Evolutionary conservation across 306 rosid species (phyloP).

Genomic region (Citrullus colocynthis): DNA sequence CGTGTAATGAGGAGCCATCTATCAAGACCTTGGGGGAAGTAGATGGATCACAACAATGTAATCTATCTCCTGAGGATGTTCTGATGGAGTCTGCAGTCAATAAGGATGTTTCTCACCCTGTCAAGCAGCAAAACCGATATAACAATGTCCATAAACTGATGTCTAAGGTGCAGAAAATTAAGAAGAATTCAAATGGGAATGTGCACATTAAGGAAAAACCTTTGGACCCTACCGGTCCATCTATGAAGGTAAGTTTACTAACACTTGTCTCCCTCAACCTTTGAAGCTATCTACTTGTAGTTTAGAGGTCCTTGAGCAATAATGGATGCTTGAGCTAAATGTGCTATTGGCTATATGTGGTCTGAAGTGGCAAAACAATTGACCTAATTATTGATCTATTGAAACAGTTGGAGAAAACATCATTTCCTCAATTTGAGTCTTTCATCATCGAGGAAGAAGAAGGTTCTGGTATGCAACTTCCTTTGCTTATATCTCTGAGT

Average conservation of each 20-base stretch:
- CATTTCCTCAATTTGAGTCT: constrained; percentile 16
- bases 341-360: not conserved
- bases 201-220: constrained; percentile 6
- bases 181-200: constrained; percentile 16
- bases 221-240: constrained; percentile 9
- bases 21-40: constrained; percentile 13
- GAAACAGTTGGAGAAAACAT: constrained; percentile 18
- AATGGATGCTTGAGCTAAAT: not conserved
- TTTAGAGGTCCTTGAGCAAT: not conserved
- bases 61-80: constrained; percentile 9
- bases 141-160: constrained; percentile 20
- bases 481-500: not conserved
- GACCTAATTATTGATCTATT: not conserved
- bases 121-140: constrained; percentile 11
- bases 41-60: constrained; percentile 21
- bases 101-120: constrained; percentile 13
- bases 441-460: constrained; percentile 27
- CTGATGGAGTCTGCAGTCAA: constrained; percentile 18
- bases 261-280: not conserved
- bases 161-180: constrained; percentile 16
- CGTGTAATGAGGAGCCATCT: constrained; percentile 17
- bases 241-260: constrained; percentile 24
- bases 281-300: not conserved
- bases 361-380: not conserved
- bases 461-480: constrained; percentile 23